Evolutionary conservation across 208 protist genomes (phyloP), one percentile per base, ranked within the genome.

Genomic region (Trypanosomatidae sp.): DNA sequence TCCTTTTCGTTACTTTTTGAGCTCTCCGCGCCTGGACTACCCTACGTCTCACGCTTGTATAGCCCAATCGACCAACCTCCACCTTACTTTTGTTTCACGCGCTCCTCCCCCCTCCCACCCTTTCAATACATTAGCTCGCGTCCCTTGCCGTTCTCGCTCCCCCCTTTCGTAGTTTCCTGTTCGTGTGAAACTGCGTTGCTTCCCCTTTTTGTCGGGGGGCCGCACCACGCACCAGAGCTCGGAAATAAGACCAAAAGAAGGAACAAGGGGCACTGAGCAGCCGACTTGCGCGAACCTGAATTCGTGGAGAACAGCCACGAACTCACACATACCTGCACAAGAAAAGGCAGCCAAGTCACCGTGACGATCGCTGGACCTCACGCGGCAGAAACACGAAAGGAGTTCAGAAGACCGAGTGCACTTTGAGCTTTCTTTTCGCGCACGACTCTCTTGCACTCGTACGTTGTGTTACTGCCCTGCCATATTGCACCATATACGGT

Each of bases 401-500:
- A 28, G 22, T 13, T 9, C 10, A 30, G 15, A 52, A 30, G n/a
- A 25, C 15, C 64, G 28, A 28, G 44, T 53, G 19, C 39, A 28
- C 19, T 36, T 69, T 28, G 6, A 47, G 1, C 28, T 56, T 36
- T 44, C 33, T 56, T 59, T 22, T 43, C 19, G 44, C 33, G 9
- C 15, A 6, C 60, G n/a, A 65, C 60, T 44, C 17, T 47, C 39
- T 9, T 22, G 39, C 36, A 56, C 10, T 28, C 8, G 36, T 50
- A 65, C 13, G 5, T 67, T 69, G 58, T 47, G 36, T 39, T 36
- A 4, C 64, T 19, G 47, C 10, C 28, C 66, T 50, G 46, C 13
- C 33, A 9, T 15, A 33, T 22, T 49, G 56, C 58, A 44, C 36
- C 39, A 74, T 83, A 68, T 76, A 76, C 52, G 9, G 39, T n/a